Evolutionary conservation across 768 basidiomycete genomes (phyloP), one percentile per base, ranked within the genome.

Genomic region (Lactarius indigo): DNA sequence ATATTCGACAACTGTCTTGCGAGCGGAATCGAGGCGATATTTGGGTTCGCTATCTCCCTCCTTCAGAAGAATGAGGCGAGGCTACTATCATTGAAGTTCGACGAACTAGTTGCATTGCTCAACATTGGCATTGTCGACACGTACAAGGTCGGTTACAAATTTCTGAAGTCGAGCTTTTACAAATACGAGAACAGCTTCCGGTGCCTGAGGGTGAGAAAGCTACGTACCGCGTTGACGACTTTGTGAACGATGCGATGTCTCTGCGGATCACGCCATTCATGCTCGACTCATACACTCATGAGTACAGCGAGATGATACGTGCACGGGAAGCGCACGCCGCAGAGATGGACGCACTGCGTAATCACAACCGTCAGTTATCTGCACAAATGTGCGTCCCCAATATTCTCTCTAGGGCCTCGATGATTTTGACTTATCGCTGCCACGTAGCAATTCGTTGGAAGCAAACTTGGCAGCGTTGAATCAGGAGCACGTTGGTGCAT

Each of bases 1-100:
- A 96, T 99, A 78, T 96, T 94, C 73, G 96, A 98, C 76, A 95
- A 94, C 73, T 92, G 94, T 68, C 85, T 98, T 62, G 97, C 97
- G 7, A 98, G 91, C 72, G 97, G 97, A 12, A 92, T 98, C 62
- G 97, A 98, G 76, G 93, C 96, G 2, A 91, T 98, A 35, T 98
- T 99, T 77, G 88, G 95, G 5, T 98, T 98, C 80, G 92, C 93
- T 68, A 82, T 98, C 35, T 87, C 87, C 30, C 81, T 99, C 5
- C 79, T 99, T 62, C 86, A 89, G 74, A 92, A 91, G 76, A 96
- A 96, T 72, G 96, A 99, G 76, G 86, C 90, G 52, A 78, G 79
- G 28, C 77, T 98, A 12, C 78, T 98, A 18, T 74, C 82, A 5
- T 80, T 98, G 70, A 96, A 94, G 72, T 98, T 98, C 72, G 97